These are phyloP conservation scores for Cryptomeria japonica DNA, from an alignment of 75 land plant genomes.

Conservation along the genomic window DNA sequence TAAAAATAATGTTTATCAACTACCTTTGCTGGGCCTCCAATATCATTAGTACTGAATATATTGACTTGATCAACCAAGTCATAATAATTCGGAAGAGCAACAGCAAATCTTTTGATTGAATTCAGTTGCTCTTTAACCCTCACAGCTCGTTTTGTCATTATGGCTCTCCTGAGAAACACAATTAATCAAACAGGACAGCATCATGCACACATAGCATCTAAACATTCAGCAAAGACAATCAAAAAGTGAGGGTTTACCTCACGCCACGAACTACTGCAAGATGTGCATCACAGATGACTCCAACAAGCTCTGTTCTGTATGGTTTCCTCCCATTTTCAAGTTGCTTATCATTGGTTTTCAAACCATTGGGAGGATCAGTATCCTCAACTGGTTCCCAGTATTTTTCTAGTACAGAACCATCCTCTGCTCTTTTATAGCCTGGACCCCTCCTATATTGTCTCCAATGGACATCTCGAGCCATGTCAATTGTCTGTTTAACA, in stretches of 20 bases:
- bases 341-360: background rate
- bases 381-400: slow-evolving; percentile 77
- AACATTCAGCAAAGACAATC: background rate
- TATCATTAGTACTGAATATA: slow-evolving; percentile 63
- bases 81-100: slow-evolving; percentile 53
- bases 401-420: slow-evolving; percentile 56
- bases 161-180: slow-evolving; percentile 60
- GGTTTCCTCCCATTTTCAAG: slow-evolving; percentile 33
- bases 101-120: slow-evolving; percentile 84
- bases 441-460: slow-evolving; percentile 76
- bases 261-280: slow-evolving; percentile 87
- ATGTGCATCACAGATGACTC: slow-evolving; percentile 84
- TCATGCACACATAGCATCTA: background rate
- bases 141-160: slow-evolving; percentile 74
- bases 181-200: background rate
- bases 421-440: slow-evolving; percentile 56
- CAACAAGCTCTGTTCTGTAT: slow-evolving; percentile 80
- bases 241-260: slow-evolving; percentile 33
- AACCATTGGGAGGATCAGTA: background rate
- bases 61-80: slow-evolving; percentile 69
- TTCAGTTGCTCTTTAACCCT: slow-evolving; percentile 78
- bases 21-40: slow-evolving; percentile 61
- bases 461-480: slow-evolving; percentile 75
- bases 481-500: slow-evolving; percentile 79
- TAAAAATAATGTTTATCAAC: background rate